Percentiles rank a stretch among this genome's conserved stretches.
phyloP scores from a whole-genome alignment of 495 filamentous ascomycete genomes.

The Trichoderma gamsii region DNA sequence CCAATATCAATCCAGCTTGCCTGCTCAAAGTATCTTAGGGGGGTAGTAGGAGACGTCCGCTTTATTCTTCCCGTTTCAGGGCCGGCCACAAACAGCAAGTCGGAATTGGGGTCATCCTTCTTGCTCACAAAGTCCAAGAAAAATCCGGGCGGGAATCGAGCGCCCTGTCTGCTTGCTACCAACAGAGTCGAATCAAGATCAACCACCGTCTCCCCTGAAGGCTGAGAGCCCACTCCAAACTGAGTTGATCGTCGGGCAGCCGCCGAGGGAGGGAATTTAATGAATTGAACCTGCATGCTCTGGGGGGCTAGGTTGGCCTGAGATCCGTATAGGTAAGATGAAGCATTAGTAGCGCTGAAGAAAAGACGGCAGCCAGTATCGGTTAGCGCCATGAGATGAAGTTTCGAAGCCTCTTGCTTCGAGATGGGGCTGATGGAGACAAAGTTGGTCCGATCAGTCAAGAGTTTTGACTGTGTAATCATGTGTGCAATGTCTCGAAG shows the following conservation, averaged over 20 bases:
- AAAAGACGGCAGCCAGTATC: constrained; percentile 87
- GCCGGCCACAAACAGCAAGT: constrained; percentile 74
- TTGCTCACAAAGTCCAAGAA: constrained; percentile 75
- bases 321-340: constrained; percentile 57
- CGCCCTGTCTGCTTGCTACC: constrained; percentile 48
- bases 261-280: constrained; percentile 66
- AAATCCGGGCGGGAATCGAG: constrained; percentile 78
- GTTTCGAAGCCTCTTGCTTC: constrained; percentile 68
- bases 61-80: constrained; percentile 81
- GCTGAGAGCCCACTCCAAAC: constrained; percentile 18
- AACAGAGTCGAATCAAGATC: constrained; percentile 45
- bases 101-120: constrained; percentile 39
- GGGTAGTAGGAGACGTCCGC: constrained; percentile 44
- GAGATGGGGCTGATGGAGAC: constrained; percentile 80
- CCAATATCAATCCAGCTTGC: constrained; percentile 67
- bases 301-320: constrained; percentile 63
- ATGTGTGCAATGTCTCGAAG: constrained; percentile 70
- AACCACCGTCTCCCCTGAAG: constrained; percentile 28
- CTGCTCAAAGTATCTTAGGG: constrained; percentile 57
- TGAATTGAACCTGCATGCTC: constrained; percentile 93
- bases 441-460: constrained; percentile 62
- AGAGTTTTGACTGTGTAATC: constrained; percentile 58
- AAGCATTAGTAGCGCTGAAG: constrained; percentile 78
- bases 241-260: constrained; percentile 40
- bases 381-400: constrained; percentile 87